Evolutionary conservation across 2,329 filamentous ascomycete species (phyloP), one percentile per base, ranked within the genome.

Genomic region (Rachicladosporium sp.): DNA sequence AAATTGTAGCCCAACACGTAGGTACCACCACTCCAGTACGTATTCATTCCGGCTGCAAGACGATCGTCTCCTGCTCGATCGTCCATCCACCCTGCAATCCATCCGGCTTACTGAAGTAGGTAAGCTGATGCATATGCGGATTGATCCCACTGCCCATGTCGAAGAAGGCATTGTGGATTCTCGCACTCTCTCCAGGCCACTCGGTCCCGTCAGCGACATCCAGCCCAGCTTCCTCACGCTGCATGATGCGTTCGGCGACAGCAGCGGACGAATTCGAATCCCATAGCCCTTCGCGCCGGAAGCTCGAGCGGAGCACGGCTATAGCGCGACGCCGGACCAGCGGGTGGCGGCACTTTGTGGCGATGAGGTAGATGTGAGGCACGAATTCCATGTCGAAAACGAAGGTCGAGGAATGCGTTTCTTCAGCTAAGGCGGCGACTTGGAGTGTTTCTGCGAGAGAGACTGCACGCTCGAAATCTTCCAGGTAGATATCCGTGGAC

Each of bases 361-460:
- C 45, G 3, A 51, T 37, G 23, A 47, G 46, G 35, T 49, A 54
- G 13, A 55, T 31, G 2, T 50, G 49, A 2, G 47, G 46, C 7
- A 54, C 44, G 31, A 45, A 41, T n/a, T 43, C 46, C 43, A 52
- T 51, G 40, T 53, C 47, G 39, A 55, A 52, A 10, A 51, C 43
- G 38, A 53, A 55, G 2, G 40, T 44, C 3, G 50, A 38, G 2
- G 21, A 19, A 9, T 9, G 32, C 6, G 3, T 10, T 10, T 8
- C n/a, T 8, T 13, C 13, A 5, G 10, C 23, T 40, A 9, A 33
- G 23, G 45, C n/a, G 32, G 37, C 35, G 15, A 10, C 21, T 23
- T 43, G 34, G 29, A 46, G 36, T 23, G 31, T 36, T 32, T 49
- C 43, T 5, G 39, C 45, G 2, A 49, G 35, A 23, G 19, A 40